Base-by-base conservation (phyloP, 805 yeast species). In the Candida coleopterorum region DNA sequence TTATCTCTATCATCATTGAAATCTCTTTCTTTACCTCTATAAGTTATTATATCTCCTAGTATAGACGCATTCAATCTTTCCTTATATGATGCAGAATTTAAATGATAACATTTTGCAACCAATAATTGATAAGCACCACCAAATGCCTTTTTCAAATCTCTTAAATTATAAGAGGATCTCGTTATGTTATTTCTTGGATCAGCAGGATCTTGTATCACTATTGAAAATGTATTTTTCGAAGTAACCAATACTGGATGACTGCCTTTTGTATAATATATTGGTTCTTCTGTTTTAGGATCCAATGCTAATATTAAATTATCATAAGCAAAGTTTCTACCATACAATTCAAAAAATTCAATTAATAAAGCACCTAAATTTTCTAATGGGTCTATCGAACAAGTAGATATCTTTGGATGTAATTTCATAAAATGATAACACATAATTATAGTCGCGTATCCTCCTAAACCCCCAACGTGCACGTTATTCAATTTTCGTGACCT, bases 381-480 rank as follows among this genome's bases (percentile, higher is more conserved):
- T 47, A 74, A 47, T 2, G 87, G 78, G 33, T 74, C 70, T 38
- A 88, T 81, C 31, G 77, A 76, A 6, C 75, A 70, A 0, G 94
- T 76, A 2, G 80, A 55, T 9, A 87, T 53, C 45, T 88, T 70
- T 11, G 96, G 96, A 55, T 90, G 97, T 43, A 84, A 63, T 46
- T 69, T 74, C 43, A 89, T 59, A 52, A 89, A 88, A 12, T 90
- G 79, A 49, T 79, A 80, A 12, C 84, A 87, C 53, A 93, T 52
- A 50, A 96, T 88, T 29, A 89, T 86, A n/a, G 86, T 85, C 6
- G 96, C 78, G 55, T 82, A 90, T 0, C 97, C 97, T 28, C 98
- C 97, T 5, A 90, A 63, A 0, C 97, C 97, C 35, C 98, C 98
- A 16, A 80, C 79, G 49, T 84, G 94, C 11, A 90, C 97, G 44